These are phyloP conservation scores for Sabuloglossum arenarium DNA, from an alignment of 495 filamentous ascomycete genomes.

Conservation along the genomic window DNA sequence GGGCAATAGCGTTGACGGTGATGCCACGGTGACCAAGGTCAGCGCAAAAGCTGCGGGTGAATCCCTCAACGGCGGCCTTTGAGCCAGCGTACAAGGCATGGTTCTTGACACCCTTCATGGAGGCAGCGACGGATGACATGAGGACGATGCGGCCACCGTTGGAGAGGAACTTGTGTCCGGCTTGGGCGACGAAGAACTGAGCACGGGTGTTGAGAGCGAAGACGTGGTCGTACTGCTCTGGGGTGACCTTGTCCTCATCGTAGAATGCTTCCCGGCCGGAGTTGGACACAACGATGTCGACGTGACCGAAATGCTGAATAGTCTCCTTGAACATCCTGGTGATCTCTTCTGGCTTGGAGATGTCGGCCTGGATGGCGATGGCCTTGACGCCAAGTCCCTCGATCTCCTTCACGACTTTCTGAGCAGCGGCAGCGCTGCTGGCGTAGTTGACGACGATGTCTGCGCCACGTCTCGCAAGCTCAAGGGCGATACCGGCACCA, in stretches of 20 bases:
- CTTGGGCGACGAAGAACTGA: slow-evolving; percentile 44
- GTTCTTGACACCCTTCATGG: slow-evolving; percentile 37
- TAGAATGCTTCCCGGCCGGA: slow-evolving; percentile 9
- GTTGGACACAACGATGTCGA: slow-evolving; percentile 16
- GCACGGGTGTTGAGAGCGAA: slow-evolving; percentile 37
- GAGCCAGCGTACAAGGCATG: slow-evolving; percentile 57
- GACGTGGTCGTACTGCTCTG: slow-evolving; percentile 31
- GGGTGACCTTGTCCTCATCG: slow-evolving; percentile 21
- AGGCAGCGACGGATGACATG: slow-evolving; percentile 34
- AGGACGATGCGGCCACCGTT: slow-evolving; percentile 24
- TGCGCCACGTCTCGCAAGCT: slow-evolving; percentile 17
- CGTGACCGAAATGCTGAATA: slow-evolving; percentile 9
- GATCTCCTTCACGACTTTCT: slow-evolving; percentile 10
- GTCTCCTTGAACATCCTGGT: slow-evolving; percentile 8
- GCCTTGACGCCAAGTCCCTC: background rate
- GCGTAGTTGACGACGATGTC: slow-evolving; percentile 19
- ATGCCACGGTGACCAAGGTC: slow-evolving; percentile 54
- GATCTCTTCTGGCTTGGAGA: slow-evolving; percentile 3
- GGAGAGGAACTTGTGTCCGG: slow-evolving; percentile 40
- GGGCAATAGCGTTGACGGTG: slow-evolving; percentile 58
- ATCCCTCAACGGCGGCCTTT: slow-evolving; percentile 64
- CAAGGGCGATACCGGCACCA: slow-evolving; percentile 26
- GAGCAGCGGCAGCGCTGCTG: slow-evolving; percentile 6
- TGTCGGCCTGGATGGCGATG: slow-evolving; percentile 9
- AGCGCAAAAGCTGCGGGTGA: slow-evolving; percentile 50